Base-by-base conservation (phyloP, 305 asterid genomes). In the Solanum hybrid region DNA sequence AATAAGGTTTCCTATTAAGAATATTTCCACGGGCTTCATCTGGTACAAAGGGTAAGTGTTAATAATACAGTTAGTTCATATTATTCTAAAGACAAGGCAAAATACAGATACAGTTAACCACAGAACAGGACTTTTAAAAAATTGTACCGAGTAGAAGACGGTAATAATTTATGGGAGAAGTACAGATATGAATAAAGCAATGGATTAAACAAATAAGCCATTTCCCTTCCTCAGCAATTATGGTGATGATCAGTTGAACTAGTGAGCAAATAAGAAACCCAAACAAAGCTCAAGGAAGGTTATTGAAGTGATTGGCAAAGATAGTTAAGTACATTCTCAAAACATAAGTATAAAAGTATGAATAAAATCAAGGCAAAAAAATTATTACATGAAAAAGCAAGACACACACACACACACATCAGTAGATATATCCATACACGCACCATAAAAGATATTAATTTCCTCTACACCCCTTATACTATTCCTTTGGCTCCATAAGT, bases 21-120 rank as follows among this genome's bases (percentile, higher is more conserved):
- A 90, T 94, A 85, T 90, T 92, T 42, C 94, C 95, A 87, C 92
- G 92, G 91, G 89, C 91, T 87, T 95, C 98, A 93, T 92, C 98
- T 96, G 95, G 86, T 84, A 85, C 32, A 85, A 31, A 85, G 29
- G 76, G 75, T 85, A 85, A 85, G 32, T 56, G 36, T 85, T 20
- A 56, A 60, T 40, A 56, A 22, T 56, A 22, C 8, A 32, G 46
- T 85, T 85, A 85, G 77, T 56, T 60, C 77, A 85, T 31, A 85
- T 22, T 85, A 32, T 85, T 85, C 88, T 22, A 56, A 85, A 85
- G 31, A 20, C 36, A 22, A 32, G 77, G 77, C 6, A 22, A 85
- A 32, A 56, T 22, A 17, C 37, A 56, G 7, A 85, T 32, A 60
- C 14, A 85, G 17, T 56, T 85, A 29, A 85, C 24, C 77, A 60